Evolutionary conservation across 805 yeast genomes (phyloP).

Genomic region (Geotrichum ghanense): DNA sequence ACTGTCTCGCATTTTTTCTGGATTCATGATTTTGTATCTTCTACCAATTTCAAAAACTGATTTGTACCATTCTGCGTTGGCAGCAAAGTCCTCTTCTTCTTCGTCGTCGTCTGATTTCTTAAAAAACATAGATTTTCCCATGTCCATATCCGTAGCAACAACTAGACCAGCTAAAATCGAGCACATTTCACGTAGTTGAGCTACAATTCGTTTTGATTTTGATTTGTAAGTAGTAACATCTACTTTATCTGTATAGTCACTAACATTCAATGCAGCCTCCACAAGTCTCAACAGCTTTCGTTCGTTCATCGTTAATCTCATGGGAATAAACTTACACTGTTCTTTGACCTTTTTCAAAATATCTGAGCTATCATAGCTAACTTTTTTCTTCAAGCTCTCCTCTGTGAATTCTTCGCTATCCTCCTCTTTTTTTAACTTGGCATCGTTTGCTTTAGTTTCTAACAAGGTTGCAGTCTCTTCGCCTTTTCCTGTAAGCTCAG

Average conservation of each 20-base stretch:
- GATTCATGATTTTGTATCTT: conserved; percentile 74
- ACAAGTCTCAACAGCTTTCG: conserved; percentile 53
- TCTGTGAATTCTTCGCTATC: conserved; percentile 12
- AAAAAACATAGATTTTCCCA: conserved; percentile 47
- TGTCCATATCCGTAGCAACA: conserved; percentile 63
- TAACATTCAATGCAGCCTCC: conserved; percentile 68
- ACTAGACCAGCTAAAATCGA: conserved; percentile 69
- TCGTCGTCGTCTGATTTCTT: conserved; percentile 39
- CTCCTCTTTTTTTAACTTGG: conserved; percentile 10
- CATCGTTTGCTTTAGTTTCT: conserved; percentile 12
- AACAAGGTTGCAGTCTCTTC: background rate
- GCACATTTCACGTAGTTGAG: conserved; percentile 64
- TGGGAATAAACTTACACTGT: conserved; percentile 45
- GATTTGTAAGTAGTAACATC: conserved; percentile 59
- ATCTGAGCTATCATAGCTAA: conserved; percentile 8
- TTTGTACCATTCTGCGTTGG: conserved; percentile 65
- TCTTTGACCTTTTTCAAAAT: conserved; percentile 22
- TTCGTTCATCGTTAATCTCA: conserved; percentile 57
- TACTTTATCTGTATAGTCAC: conserved; percentile 70
- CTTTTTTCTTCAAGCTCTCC: conserved; percentile 1
- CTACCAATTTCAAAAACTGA: conserved; percentile 66
- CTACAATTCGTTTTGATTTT: conserved; percentile 58
- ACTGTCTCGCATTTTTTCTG: conserved; percentile 67
- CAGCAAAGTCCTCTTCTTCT: conserved; percentile 30
- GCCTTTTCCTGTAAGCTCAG: conserved; percentile 11